Conservation (phyloP, 73 alveolate species). For the Stentor roeselii region DNA sequence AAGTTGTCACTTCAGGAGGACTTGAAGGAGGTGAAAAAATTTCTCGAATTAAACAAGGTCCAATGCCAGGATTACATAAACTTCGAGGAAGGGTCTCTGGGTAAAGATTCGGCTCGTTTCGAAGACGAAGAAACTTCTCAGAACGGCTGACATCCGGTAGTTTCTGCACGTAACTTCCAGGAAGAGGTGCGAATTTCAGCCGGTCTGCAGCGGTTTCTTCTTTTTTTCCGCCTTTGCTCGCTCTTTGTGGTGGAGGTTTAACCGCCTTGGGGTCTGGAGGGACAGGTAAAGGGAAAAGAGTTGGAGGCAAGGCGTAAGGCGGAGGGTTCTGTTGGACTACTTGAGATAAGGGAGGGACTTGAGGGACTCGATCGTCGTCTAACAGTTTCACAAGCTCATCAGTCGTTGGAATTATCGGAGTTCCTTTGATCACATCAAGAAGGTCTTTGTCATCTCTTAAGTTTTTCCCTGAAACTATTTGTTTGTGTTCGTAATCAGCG, state of each 20-base stretch:
- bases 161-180: neutral
- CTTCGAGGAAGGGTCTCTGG: constrained; percentile 55
- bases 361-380: constrained; percentile 60
- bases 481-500: constrained; percentile 49
- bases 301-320: constrained; percentile 61
- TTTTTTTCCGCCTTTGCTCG: constrained; percentile 33
- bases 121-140: constrained; percentile 12
- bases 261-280: constrained; percentile 28
- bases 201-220: constrained; percentile 26
- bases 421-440: neutral
- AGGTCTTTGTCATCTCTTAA: neutral
- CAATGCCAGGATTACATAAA: constrained; percentile 81
- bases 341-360: constrained; percentile 63
- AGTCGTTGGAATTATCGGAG: constrained; percentile 1
- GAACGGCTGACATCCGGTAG: constrained; percentile 13
- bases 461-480: neutral
- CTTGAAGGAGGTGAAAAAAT: constrained; percentile 86
- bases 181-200: constrained; percentile 20
- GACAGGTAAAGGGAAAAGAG: neutral
- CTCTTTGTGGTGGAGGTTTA: constrained; percentile 41
- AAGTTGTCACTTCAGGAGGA: constrained; percentile 66
- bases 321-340: constrained; percentile 74
- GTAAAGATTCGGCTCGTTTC: neutral
- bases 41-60: constrained; percentile 77
- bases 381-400: constrained; percentile 33